Evolutionary conservation across 192 early-diverging fungal species (phyloP).

Genomic region (Polychytrium aggregatum): DNA sequence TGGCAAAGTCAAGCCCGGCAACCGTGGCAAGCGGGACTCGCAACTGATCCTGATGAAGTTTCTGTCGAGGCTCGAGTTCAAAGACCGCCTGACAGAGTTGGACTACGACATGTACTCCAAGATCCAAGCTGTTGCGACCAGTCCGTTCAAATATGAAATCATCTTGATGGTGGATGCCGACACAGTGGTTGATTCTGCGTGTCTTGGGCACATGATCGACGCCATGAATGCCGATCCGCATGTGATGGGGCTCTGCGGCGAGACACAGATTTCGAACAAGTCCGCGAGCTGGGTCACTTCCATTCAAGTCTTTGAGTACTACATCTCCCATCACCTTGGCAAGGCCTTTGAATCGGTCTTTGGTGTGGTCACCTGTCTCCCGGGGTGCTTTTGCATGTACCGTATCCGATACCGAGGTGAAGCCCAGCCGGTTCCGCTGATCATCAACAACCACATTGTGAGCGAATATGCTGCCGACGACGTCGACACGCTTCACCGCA

Average conservation of each 20-base stretch:
- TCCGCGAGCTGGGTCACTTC: constrained; percentile 69
- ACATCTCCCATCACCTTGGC: constrained; percentile 90
- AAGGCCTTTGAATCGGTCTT: constrained; percentile 90
- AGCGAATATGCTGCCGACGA: constrained; percentile 41
- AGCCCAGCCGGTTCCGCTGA: constrained; percentile 54
- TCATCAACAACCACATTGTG: constrained; percentile 76
- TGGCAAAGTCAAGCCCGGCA: constrained; percentile 65
- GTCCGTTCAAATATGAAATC: constrained; percentile 52
- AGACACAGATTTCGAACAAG: constrained; percentile 93
- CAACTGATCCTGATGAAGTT: constrained; percentile 90
- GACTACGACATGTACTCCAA: constrained; percentile 74
- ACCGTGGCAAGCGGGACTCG: too few relatives aligned
- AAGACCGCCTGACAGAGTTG: constrained; percentile 74
- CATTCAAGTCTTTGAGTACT: too few relatives aligned
- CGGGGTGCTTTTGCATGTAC: constrained; percentile 96
- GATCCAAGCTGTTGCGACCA: constrained; percentile 58
- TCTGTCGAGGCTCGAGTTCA: constrained; percentile 59
- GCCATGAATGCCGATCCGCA: constrained; percentile 72
- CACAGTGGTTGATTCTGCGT: constrained; percentile 66
- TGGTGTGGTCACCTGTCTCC: constrained; percentile 95
- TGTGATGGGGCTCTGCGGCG: constrained; percentile 92
- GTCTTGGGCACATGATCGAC: constrained; percentile 63
- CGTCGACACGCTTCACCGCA: constrained; percentile 74
- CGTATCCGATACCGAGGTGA: constrained; percentile 54
- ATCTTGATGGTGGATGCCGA: constrained; percentile 76